These are phyloP conservation scores for Hevea brasiliensis DNA, from an alignment of 345 rosid species.

Conservation along the genomic window DNA sequence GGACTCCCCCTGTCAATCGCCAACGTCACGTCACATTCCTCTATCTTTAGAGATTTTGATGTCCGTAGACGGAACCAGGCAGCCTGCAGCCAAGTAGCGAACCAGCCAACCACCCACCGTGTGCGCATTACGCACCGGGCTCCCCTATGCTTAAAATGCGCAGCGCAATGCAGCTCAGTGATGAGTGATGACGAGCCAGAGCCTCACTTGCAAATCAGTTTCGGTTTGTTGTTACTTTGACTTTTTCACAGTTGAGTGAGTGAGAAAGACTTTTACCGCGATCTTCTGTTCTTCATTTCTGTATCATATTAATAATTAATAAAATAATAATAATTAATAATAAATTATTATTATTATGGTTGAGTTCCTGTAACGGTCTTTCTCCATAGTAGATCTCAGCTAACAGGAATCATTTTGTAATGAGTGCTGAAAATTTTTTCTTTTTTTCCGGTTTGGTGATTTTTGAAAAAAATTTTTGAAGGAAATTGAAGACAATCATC, in stretches of 20 bases:
- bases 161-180: neutral
- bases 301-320: too few relatives aligned
- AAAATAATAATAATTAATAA: neutral
- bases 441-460: neutral
- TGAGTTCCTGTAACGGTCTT: conserved; percentile 9
- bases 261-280: neutral
- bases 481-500: neutral
- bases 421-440: neutral
- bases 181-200: neutral
- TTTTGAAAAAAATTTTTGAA: neutral
- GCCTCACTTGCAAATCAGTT: neutral
- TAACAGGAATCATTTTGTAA: conserved; percentile 7
- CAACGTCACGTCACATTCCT: conserved; percentile 5
- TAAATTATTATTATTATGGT: neutral
- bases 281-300: neutral
- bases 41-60: neutral
- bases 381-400: neutral
- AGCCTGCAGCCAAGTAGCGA: too few relatives aligned
- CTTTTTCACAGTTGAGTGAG: neutral
- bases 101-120: too few relatives aligned
- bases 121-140: conserved; percentile 12
- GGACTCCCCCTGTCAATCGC: too few relatives aligned
- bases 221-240: neutral
- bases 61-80: too few relatives aligned
- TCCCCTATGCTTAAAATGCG: neutral